Evolutionary conservation across 352 stramenopile genomes (phyloP).

Genomic region (Globisporangium emineosum): DNA sequence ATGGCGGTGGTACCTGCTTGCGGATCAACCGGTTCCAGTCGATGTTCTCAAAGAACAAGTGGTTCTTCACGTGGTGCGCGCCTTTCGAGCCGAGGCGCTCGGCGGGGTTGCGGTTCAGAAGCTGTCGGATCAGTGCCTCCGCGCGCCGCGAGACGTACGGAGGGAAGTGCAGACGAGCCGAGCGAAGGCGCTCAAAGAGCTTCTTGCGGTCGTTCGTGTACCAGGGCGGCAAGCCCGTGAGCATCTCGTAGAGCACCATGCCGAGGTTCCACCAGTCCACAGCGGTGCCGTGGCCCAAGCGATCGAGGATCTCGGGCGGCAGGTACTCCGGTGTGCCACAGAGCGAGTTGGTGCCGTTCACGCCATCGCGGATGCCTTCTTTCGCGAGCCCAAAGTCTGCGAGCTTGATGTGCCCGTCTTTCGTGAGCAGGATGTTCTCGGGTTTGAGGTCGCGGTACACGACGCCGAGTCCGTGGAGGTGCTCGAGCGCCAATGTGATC

Average conservation of each 20-base stretch:
- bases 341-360: conserved; percentile 71
- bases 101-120: conserved; percentile 76
- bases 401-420: conserved; percentile 88
- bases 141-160: conserved; percentile 77
- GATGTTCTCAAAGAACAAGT: conserved; percentile 78
- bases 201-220: conserved; percentile 90
- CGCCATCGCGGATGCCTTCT: conserved; percentile 67
- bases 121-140: conserved; percentile 71
- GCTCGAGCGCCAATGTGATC: conserved; percentile 80
- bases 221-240: conserved; percentile 80
- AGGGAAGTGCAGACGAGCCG: conserved; percentile 78
- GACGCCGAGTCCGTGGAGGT: conserved; percentile 80
- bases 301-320: conserved; percentile 81
- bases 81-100: conserved; percentile 69
- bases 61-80: conserved; percentile 61
- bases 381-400: conserved; percentile 84
- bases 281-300: conserved; percentile 81
- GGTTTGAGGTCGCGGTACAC: conserved; percentile 83
- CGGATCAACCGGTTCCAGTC: conserved; percentile 62
- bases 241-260: conserved; percentile 83
- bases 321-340: conserved; percentile 89
- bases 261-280: conserved; percentile 93
- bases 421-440: conserved; percentile 73
- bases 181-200: conserved; percentile 81
- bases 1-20: conserved; percentile 64